These are phyloP conservation scores for Lipomyces lipofer DNA, from an alignment of 805 yeast genomes.

Conservation along the genomic window DNA sequence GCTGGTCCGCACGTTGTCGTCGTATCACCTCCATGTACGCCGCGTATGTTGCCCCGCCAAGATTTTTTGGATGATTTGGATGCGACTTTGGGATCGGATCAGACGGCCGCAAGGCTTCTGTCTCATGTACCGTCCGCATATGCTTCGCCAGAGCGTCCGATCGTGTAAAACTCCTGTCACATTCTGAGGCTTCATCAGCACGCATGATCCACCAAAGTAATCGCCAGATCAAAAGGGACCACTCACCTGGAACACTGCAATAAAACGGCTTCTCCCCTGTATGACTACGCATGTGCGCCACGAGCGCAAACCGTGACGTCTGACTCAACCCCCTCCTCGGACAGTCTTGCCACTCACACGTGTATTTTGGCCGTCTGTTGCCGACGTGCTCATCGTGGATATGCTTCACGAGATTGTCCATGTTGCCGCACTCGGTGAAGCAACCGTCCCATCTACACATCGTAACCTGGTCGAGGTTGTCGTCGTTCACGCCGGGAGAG, in stretches of 20 bases:
- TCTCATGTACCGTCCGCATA: conserved; percentile 59
- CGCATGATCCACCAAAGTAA: not conserved
- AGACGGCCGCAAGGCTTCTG: conserved; percentile 32
- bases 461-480: conserved; percentile 30
- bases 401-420: conserved; percentile 47
- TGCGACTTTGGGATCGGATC: conserved; percentile 19
- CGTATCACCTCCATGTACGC: conserved; percentile 10
- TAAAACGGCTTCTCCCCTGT: conserved; percentile 66
- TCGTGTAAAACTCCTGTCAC: conserved; percentile 58
- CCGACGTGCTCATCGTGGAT: conserved; percentile 45
- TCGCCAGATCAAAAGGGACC: not conserved
- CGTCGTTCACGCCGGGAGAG: conserved; percentile 33
- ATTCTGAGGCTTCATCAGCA: conserved; percentile 46
- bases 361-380: conserved; percentile 42
- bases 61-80: conserved; percentile 12
- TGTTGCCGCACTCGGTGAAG: conserved; percentile 35
- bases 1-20: conserved; percentile 2
- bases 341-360: conserved; percentile 66
- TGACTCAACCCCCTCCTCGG: conserved; percentile 52
- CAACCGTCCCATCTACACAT: conserved; percentile 47
- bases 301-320: conserved; percentile 57
- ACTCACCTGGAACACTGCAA: conserved; percentile 51
- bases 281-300: conserved; percentile 65
- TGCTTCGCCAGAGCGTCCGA: conserved; percentile 67
- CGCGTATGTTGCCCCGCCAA: conserved; percentile 12